Percentiles rank a stretch among this genome's conserved stretches.
Conservation (phyloP, 2,329 filamentous ascomycete species). For the Venturia effusa region DNA sequence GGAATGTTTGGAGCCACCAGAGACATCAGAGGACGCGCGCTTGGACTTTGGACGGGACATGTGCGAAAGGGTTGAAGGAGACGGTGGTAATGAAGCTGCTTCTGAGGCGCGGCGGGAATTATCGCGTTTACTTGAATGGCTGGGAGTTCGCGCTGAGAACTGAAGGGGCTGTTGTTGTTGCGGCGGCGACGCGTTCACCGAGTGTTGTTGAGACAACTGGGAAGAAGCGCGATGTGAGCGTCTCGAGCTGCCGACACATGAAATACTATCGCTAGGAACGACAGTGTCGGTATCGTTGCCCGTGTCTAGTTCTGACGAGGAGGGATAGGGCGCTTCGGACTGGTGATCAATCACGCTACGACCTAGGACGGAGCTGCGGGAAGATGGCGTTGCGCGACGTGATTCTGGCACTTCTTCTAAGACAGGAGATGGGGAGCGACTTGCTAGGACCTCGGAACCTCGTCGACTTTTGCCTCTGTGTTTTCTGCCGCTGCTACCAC, state of each 20-base stretch:
- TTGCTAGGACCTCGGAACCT: background rate
- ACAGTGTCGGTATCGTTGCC: slow-evolving; percentile 34
- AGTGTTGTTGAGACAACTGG: background rate
- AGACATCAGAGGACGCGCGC: background rate
- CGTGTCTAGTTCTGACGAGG: slow-evolving; percentile 24
- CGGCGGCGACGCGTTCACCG: background rate
- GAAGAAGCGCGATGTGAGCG: slow-evolving; percentile 1
- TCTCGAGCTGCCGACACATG: slow-evolving; percentile 23
- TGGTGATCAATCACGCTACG: slow-evolving; percentile 19
- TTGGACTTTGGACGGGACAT: background rate
- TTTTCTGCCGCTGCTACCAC: background rate
- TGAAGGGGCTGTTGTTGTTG: background rate
- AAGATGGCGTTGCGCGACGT: background rate
- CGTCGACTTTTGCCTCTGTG: background rate
- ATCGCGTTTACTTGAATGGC: background rate
- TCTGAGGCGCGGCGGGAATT: slow-evolving; percentile 1
- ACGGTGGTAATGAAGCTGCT: background rate
- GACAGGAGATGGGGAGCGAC: background rate
- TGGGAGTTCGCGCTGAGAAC: background rate
- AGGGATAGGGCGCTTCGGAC: slow-evolving; percentile 5
- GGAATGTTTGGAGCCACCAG: slow-evolving; percentile 14
- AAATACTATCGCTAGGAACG: slow-evolving; percentile 38
- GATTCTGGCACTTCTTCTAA: background rate
- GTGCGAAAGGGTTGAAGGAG: background rate
- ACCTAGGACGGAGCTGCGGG: slow-evolving; percentile 21